These are phyloP conservation scores for Globisporangium cederbergense DNA, from an alignment of 352 stramenopile genomes.

Conservation along the genomic window DNA sequence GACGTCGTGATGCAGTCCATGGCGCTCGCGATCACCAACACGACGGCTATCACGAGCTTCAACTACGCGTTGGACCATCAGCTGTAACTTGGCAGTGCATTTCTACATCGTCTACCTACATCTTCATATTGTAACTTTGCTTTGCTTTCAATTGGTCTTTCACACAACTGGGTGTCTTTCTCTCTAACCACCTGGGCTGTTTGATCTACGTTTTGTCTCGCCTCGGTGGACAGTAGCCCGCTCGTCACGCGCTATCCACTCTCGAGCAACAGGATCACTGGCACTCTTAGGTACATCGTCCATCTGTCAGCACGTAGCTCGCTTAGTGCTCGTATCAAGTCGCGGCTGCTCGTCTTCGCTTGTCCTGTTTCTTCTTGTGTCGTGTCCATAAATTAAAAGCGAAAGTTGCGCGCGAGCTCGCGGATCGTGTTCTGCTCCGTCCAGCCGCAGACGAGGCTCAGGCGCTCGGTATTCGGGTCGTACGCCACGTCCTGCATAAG, in stretches of 20 bases:
- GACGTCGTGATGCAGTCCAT: slow-evolving; percentile 84
- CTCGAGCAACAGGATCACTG: too few relatives aligned
- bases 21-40: slow-evolving; percentile 75
- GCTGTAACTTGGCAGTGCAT: background rate
- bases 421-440: slow-evolving; percentile 59
- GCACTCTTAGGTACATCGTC: too few relatives aligned
- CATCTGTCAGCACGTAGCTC: too few relatives aligned
- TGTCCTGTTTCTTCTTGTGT: background rate
- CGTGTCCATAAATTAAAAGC: slow-evolving; percentile 32
- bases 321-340: too few relatives aligned
- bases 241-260: too few relatives aligned
- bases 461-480: slow-evolving; percentile 53
- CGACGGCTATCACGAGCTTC: slow-evolving; percentile 60
- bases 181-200: too few relatives aligned
- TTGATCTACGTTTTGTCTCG: too few relatives aligned
- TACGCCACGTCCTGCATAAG: slow-evolving; percentile 50
- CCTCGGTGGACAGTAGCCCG: too few relatives aligned
- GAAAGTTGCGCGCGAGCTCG: slow-evolving; percentile 65
- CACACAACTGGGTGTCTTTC: too few relatives aligned
- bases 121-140: background rate
- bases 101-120: background rate
- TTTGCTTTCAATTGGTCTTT: too few relatives aligned
- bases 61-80: slow-evolving; percentile 28
- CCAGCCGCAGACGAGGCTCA: slow-evolving; percentile 54
- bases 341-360: background rate